Conservation (phyloP, 2,329 filamentous ascomycete genomes). For the Ambrosiella beaveri region DNA sequence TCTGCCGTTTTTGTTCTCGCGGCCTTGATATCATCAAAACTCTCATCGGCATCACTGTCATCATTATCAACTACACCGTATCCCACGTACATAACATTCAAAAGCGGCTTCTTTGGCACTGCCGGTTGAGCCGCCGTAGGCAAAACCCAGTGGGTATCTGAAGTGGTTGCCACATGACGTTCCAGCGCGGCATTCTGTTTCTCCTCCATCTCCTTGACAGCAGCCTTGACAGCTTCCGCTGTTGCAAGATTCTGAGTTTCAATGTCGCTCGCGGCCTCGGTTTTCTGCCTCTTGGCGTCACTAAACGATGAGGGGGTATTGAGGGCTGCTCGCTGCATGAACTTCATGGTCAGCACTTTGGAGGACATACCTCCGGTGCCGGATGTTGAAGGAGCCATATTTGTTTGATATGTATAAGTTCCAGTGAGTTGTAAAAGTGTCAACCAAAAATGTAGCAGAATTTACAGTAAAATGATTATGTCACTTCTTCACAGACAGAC, state of each 20-base stretch:
- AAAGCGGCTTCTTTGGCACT: conserved; percentile 21
- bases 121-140: conserved; percentile 26
- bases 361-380: conserved; percentile 55
- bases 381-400: conserved; percentile 35
- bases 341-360: conserved; percentile 85
- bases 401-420: not conserved
- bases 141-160: conserved; percentile 63
- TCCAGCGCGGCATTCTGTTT: conserved; percentile 45
- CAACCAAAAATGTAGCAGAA: not conserved
- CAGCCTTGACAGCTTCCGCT: conserved; percentile 40
- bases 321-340: conserved; percentile 74
- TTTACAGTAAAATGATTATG: no score
- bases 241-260: conserved; percentile 7
- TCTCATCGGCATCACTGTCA: conserved; percentile 17
- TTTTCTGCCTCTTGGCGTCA: conserved; percentile 18
- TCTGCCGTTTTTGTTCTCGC: conserved; percentile 23
- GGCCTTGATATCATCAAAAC: conserved; percentile 17
- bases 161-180: conserved; percentile 41
- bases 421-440: not conserved
- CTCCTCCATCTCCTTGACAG: conserved; percentile 48
- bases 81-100: conserved; percentile 43
- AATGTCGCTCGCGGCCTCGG: not conserved
- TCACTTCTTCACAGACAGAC: no score
- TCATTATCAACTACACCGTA: conserved; percentile 33
- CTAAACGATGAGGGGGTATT: conserved; percentile 25